phyloP scores from a whole-genome alignment of 768 basidiomycete species.

The Mycena alexandri region DNA sequence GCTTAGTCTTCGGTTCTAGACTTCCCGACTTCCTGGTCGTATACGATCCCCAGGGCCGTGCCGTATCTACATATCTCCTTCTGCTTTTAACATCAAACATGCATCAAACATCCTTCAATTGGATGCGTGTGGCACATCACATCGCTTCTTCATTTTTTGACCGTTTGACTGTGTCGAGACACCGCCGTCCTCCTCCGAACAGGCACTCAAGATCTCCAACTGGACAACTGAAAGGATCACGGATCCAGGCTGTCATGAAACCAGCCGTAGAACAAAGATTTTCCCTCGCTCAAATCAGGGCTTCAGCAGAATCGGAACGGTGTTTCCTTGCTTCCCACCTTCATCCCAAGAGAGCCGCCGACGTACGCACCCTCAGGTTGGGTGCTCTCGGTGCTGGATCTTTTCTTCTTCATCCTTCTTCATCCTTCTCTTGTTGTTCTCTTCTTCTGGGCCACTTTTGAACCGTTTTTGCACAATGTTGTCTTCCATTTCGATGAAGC shows the following conservation, averaged over 20 bases:
- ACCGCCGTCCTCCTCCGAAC: too few species aligned
- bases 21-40: too few species aligned
- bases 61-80: too few species aligned
- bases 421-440: not conserved
- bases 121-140: not conserved
- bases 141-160: slow-evolving; percentile 2
- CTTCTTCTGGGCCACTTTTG: not conserved
- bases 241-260: too few species aligned
- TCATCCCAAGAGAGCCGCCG: slow-evolving; percentile 17
- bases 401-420: not conserved
- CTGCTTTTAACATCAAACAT: not conserved
- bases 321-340: slow-evolving; percentile 26
- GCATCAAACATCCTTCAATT: too few species aligned
- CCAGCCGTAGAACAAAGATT: too few species aligned
- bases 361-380: slow-evolving; percentile 25
- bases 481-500: not conserved
- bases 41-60: too few species aligned
- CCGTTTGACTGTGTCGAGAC: not conserved
- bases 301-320: slow-evolving; percentile 7
- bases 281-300: too few species aligned
- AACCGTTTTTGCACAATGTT: slow-evolving; percentile 19
- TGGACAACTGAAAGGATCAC: too few species aligned
- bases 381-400: slow-evolving; percentile 35
- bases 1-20: too few species aligned
- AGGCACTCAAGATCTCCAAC: too few species aligned